Percentiles rank a stretch among this genome's conserved stretches.
phyloP scores from a whole-genome alignment of 495 filamentous ascomycete species.

The Aspergillus ellipticus region DNA sequence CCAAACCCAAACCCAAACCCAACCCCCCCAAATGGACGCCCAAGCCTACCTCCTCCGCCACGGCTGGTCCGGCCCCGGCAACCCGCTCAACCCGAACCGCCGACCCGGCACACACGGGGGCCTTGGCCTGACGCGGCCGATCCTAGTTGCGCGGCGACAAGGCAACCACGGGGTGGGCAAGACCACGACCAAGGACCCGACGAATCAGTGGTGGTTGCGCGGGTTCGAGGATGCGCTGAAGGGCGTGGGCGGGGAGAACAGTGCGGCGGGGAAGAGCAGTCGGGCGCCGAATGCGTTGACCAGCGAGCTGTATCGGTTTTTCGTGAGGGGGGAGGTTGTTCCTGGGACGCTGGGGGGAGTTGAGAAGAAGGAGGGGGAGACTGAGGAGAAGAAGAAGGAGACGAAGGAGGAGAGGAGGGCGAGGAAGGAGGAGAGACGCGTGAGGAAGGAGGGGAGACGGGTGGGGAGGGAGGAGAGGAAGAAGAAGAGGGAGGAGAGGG shows the following conservation, averaged over 20 bases:
- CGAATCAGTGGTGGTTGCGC: constrained; percentile 76
- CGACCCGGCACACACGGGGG: constrained; percentile 56
- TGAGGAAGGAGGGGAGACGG: constrained; percentile 8
- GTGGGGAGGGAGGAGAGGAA: constrained; percentile 11
- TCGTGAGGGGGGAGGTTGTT: constrained; percentile 71
- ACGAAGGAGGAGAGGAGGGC: constrained; percentile 25
- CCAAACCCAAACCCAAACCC: neutral
- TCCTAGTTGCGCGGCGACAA: constrained; percentile 64
- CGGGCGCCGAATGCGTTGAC: constrained; percentile 35
- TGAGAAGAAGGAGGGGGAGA: constrained; percentile 12
- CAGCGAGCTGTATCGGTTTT: constrained; percentile 73
- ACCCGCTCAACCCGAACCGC: constrained; percentile 65
- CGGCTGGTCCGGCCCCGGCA: constrained; percentile 75
- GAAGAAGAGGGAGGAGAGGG: constrained; percentile 25
- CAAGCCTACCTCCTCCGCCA: constrained; percentile 67
- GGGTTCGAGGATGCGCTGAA: constrained; percentile 77
- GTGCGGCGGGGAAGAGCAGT: constrained; percentile 5
- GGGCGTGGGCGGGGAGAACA: constrained; percentile 52
- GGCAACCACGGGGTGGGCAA: constrained; percentile 70
- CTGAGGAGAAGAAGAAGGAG: constrained; percentile 22
- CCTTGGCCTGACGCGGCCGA: constrained; percentile 63
- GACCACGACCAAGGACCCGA: constrained; percentile 56
- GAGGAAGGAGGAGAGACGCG: constrained; percentile 9
- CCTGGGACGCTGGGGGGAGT: constrained; percentile 56
- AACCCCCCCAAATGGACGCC: constrained; percentile 53